A percentile compares a stretch with the other conserved stretches of the same genome.
phyloP scores from a whole-genome alignment of 2,329 filamentous ascomycete species.

The Neurospora crassa region DNA sequence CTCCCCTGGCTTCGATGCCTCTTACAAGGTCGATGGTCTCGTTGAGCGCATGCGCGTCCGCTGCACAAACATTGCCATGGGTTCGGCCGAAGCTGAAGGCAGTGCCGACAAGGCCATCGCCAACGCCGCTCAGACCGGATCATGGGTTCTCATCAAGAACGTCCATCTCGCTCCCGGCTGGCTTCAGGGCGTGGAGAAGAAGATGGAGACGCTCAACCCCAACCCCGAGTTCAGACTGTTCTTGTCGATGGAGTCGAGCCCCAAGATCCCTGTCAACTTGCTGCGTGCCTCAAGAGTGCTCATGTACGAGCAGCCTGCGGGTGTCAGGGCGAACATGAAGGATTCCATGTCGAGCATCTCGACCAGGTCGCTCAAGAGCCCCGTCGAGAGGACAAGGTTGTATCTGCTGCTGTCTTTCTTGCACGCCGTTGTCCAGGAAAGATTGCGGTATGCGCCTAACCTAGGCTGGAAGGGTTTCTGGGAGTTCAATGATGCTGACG shows the following conservation, averaged over 20 bases:
- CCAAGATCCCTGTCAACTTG: conserved; percentile 93
- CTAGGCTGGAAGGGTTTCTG: conserved; percentile 98
- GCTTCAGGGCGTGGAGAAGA: conserved; percentile 95
- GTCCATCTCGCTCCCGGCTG: conserved; percentile 93
- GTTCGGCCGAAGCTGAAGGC: conserved; percentile 86
- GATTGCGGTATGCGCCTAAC: conserved; percentile 84
- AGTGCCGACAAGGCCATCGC: conserved; percentile 93
- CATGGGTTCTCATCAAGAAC: conserved; percentile 98
- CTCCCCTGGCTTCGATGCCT: conserved; percentile 93
- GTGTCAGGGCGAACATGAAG: conserved; percentile 96
- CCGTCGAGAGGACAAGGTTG: conserved; percentile 81
- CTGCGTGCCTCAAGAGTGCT: conserved; percentile 87
- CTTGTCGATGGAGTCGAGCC: conserved; percentile 95
- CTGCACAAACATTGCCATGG: conserved; percentile 98
- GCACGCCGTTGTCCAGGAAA: conserved; percentile 91
- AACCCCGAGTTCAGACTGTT: conserved; percentile 90
- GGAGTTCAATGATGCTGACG: conserved; percentile 99
- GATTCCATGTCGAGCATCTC: conserved; percentile 83
- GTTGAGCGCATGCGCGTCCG: conserved; percentile 74
- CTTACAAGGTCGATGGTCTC: conserved; percentile 95
- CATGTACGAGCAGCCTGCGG: conserved; percentile 97
- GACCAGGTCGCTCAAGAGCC: conserved; percentile 64
- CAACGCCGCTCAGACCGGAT: conserved; percentile 82
- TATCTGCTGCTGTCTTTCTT: conserved; percentile 90
- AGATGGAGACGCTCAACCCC: conserved; percentile 89